These are phyloP conservation scores for Oemleria cerasiformis DNA, from an alignment of 306 rosid species.

Conservation along the genomic window DNA sequence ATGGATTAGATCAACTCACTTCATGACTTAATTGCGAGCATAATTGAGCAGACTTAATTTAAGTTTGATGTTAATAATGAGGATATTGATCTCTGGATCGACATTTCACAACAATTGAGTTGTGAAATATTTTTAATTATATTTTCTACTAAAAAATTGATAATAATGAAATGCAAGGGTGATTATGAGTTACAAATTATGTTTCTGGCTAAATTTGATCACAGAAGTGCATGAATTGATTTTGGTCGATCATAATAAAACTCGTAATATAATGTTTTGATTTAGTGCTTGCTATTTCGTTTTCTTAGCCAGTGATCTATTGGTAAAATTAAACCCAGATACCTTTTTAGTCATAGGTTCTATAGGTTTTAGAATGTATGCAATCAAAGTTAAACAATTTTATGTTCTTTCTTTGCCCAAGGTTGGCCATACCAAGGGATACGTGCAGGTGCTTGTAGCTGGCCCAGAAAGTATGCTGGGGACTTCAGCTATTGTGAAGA, in stretches of 20 bases:
- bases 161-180: background rate
- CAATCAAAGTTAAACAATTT: slow-evolving; percentile 9
- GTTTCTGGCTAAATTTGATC: background rate
- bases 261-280: background rate
- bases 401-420: slow-evolving; percentile 33
- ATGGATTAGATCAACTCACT: background rate
- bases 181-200: background rate
- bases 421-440: slow-evolving; percentile 99
- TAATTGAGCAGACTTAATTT: background rate
- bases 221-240: background rate
- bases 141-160: background rate
- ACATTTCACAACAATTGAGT: slow-evolving; percentile 8
- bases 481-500: slow-evolving; percentile 72
- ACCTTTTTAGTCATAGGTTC: background rate
- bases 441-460: slow-evolving; percentile 78
- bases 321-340: background rate
- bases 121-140: background rate
- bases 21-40: background rate
- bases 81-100: background rate
- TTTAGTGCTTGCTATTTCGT: background rate
- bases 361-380: background rate
- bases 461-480: slow-evolving; percentile 78
- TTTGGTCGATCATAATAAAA: background rate
- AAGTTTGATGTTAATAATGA: background rate
- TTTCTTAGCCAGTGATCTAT: background rate